These are phyloP conservation scores for Epichloe amarillans DNA, from an alignment of 2,329 filamentous ascomycete species.

Conservation along the genomic window DNA sequence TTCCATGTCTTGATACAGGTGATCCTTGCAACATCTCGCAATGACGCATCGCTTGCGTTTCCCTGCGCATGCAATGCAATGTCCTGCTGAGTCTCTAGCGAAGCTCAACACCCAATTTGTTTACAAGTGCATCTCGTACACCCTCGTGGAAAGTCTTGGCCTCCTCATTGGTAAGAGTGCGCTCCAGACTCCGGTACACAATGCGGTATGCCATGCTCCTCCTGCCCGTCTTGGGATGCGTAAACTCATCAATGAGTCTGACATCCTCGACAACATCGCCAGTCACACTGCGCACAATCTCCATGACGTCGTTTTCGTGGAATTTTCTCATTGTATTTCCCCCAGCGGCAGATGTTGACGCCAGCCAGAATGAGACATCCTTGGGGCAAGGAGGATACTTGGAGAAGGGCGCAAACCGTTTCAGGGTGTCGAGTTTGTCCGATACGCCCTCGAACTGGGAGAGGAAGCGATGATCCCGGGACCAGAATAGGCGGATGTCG, in stretches of 20 bases:
- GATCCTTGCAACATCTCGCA: neutral
- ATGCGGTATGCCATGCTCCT: constrained; percentile 85
- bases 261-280: constrained; percentile 86
- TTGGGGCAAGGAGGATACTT: constrained; percentile 82
- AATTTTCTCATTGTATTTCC: constrained; percentile 40
- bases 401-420: constrained; percentile 73
- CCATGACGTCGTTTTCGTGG: constrained; percentile 97
- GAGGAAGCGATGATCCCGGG: constrained; percentile 70
- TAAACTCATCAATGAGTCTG: constrained; percentile 69
- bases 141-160: constrained; percentile 61
- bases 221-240: constrained; percentile 70
- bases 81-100: constrained; percentile 11
- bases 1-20: neutral
- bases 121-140: constrained; percentile 52
- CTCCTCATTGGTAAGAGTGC: constrained; percentile 76
- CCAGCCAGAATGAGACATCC: constrained; percentile 89
- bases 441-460: constrained; percentile 61
- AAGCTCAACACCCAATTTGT: constrained; percentile 60
- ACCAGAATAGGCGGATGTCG: constrained; percentile 96
- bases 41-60: neutral
- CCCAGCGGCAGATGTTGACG: constrained; percentile 31
- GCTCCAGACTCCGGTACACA: constrained; percentile 84
- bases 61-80: neutral
- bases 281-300: constrained; percentile 70
- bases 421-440: constrained; percentile 32